These are phyloP conservation scores for Eucalyptus viminalis DNA, from an alignment of 345 rosid species.

Conservation along the genomic window DNA sequence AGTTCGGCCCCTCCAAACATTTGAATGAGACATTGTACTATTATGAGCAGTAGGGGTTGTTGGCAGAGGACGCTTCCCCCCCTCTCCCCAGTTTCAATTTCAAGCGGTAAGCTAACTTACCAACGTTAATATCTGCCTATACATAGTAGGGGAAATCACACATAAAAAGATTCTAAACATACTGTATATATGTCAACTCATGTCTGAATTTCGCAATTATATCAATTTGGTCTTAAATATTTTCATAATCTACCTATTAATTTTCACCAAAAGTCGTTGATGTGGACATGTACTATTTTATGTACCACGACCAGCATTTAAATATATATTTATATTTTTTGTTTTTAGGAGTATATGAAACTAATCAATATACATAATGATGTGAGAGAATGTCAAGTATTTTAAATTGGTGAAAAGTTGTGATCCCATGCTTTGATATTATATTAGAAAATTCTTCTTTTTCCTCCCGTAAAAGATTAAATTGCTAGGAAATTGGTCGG, in stretches of 20 bases:
- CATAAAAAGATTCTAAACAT: no score
- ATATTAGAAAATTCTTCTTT: no score
- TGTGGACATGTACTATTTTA: accelerated
- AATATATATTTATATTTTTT: no score
- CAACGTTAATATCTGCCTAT: neutral
- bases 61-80: neutral
- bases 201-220: no score
- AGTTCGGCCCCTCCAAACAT: neutral
- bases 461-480: neutral
- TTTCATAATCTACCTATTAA: no score
- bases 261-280: no score
- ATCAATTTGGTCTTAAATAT: no score
- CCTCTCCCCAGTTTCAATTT: neutral
- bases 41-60: neutral
- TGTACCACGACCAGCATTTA: accelerated
- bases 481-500: neutral
- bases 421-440: neutral
- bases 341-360: neutral
- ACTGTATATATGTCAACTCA: neutral
- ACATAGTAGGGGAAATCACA: no score
- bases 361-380: neutral
- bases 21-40: neutral
- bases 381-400: accelerated
- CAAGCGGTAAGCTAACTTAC: neutral
- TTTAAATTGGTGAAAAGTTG: neutral